phyloP scores from a whole-genome alignment of 345 rosid genomes.

The Carallia pectinifolia region DNA sequence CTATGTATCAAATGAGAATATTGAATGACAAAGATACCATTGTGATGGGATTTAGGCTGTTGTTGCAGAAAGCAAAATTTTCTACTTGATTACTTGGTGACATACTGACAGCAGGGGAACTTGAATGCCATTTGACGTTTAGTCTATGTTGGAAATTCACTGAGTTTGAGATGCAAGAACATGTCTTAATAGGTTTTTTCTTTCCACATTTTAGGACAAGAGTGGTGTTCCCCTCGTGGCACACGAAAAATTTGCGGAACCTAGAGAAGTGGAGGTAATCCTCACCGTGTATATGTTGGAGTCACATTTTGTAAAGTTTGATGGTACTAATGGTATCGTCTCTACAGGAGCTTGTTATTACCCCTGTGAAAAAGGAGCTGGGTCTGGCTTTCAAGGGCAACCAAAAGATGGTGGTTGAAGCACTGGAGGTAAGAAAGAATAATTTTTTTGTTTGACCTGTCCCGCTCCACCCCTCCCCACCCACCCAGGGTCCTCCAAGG shows the following conservation, averaged over 20 bases:
- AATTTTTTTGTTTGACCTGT: too few relatives aligned
- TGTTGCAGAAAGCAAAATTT: too few relatives aligned
- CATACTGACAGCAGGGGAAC: too few relatives aligned
- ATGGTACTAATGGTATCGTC: neutral
- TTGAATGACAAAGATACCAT: too few relatives aligned
- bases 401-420: slow-evolving; percentile 78
- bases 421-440: slow-evolving; percentile 54
- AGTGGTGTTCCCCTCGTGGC: slow-evolving; percentile 81
- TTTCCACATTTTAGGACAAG: slow-evolving; percentile 51
- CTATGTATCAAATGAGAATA: too few relatives aligned
- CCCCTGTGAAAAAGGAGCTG: slow-evolving; percentile 76
- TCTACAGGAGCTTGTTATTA: slow-evolving; percentile 66
- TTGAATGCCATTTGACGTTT: neutral
- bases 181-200: neutral
- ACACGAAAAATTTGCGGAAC: slow-evolving; percentile 76
- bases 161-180: too few relatives aligned
- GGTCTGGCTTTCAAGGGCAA: slow-evolving; percentile 81
- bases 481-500: too few relatives aligned
- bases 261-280: slow-evolving; percentile 84
- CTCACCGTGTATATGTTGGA: neutral
- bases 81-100: too few relatives aligned
- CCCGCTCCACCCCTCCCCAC: too few relatives aligned
- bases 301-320: neutral
- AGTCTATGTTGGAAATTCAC: neutral
- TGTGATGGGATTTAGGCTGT: too few relatives aligned